Evolutionary conservation across 1,139 yeast species (phyloP).

Genomic region (Meyerozyma sp.): DNA sequence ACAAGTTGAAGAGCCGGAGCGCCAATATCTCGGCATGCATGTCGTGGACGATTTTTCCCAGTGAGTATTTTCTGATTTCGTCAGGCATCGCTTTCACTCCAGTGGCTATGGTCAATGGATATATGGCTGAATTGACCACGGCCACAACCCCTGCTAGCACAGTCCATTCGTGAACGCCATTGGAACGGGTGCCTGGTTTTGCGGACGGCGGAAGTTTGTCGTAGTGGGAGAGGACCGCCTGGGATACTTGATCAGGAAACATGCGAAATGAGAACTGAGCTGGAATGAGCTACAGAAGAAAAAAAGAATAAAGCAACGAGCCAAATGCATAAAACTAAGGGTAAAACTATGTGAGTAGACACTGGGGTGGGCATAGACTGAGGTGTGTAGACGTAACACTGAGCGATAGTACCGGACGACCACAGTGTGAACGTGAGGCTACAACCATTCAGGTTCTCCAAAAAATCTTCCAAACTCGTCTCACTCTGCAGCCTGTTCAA

Average conservation of each 20-base stretch:
- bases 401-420: too few relatives aligned
- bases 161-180: conserved; percentile 77
- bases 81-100: conserved; percentile 82
- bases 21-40: conserved; percentile 84
- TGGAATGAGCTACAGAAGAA: neutral
- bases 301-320: neutral
- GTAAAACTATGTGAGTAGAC: too few relatives aligned
- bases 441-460: too few relatives aligned
- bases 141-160: conserved; percentile 73
- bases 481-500: too few relatives aligned
- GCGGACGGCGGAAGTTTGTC: conserved; percentile 34
- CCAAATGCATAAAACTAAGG: neutral
- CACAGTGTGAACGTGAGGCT: too few relatives aligned
- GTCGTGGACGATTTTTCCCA: conserved; percentile 72
- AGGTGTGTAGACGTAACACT: too few relatives aligned
- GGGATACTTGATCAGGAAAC: conserved; percentile 16
- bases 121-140: conserved; percentile 15
- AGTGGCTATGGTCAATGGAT: conserved; percentile 56
- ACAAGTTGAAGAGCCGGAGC: conserved; percentile 60
- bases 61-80: conserved; percentile 28
- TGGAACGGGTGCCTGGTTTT: conserved; percentile 55
- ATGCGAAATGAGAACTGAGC: neutral
- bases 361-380: too few relatives aligned
- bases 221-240: conserved; percentile 23
- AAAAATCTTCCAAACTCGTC: too few relatives aligned